Conservation (phyloP, 805 yeast genomes). For the Pichia sporocuriosa region DNA sequence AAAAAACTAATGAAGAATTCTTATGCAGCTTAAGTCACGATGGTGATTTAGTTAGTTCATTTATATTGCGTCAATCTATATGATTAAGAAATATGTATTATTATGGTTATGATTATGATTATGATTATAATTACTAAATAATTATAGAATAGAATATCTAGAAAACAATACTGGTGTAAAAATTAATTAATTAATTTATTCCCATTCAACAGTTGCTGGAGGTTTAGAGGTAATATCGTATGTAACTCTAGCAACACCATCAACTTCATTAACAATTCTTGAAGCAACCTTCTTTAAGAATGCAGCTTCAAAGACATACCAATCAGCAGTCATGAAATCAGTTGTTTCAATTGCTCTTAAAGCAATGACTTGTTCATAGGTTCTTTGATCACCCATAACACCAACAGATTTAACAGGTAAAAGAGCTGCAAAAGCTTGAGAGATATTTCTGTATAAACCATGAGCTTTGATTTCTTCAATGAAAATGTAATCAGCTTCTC, state of each 20-base stretch:
- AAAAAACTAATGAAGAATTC: slow-evolving; percentile 37
- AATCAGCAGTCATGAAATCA: slow-evolving; percentile 99
- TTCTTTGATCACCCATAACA: slow-evolving; percentile 99
- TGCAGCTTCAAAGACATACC: slow-evolving; percentile 89
- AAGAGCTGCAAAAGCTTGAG: slow-evolving; percentile 96
- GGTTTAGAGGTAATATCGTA: slow-evolving; percentile 99
- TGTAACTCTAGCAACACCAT: slow-evolving; percentile 98
- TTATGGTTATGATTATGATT: neutral
- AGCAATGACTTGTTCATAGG: slow-evolving; percentile 98
- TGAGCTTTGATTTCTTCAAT: slow-evolving; percentile 93
- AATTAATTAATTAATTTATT: slow-evolving; percentile 38
- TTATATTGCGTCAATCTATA: slow-evolving; percentile 32
- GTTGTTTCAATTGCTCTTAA: slow-evolving; percentile 95
- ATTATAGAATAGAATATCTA: neutral
- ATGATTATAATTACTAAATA: neutral
- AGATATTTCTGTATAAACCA: slow-evolving; percentile 85
- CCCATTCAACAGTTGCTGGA: slow-evolving; percentile 99
- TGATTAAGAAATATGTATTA: neutral
- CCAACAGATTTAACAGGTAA: slow-evolving; percentile 98
- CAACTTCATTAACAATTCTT: slow-evolving; percentile 96
- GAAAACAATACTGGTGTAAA: neutral
- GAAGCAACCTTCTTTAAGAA: slow-evolving; percentile 91
- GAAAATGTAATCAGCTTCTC: slow-evolving; percentile 94
- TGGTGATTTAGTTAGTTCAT: slow-evolving; percentile 49
- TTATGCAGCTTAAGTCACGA: slow-evolving; percentile 60